These are phyloP conservation scores for Dioscorea alata DNA, from an alignment of 106 monocot species.

Conservation along the genomic window DNA sequence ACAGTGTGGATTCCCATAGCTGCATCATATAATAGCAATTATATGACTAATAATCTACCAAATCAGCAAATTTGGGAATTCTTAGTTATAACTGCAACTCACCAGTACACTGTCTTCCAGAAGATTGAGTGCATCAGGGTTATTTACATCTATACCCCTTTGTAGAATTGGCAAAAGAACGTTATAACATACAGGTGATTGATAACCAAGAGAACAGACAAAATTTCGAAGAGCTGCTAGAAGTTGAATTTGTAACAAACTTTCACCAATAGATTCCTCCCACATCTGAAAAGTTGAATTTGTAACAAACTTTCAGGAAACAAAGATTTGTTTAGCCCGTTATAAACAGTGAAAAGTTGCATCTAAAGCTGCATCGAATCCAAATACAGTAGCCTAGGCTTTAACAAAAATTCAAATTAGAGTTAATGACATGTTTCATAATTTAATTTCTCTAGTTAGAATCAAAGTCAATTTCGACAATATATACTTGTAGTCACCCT, in stretches of 20 bases:
- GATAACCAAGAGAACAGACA: constrained; percentile 77
- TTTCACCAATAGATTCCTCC: constrained; percentile 90
- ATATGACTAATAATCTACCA: not conserved
- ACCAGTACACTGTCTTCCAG: constrained; percentile 95
- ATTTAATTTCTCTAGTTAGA: too few relatives aligned
- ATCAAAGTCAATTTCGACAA: too few relatives aligned
- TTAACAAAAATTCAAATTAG: too few relatives aligned
- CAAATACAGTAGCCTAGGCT: too few relatives aligned
- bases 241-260: constrained; percentile 87
- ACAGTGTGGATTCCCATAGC: constrained; percentile 94
- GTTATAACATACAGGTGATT: constrained; percentile 69
- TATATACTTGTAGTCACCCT: too few relatives aligned
- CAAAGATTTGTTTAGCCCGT: too few relatives aligned
- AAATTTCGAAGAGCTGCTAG: constrained; percentile 76
- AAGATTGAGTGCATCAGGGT: constrained; percentile 89
- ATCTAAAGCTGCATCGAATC: too few relatives aligned
- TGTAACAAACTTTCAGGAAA: constrained; percentile 41
- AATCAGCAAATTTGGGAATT: not conserved
- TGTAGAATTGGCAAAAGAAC: constrained; percentile 83
- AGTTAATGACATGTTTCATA: too few relatives aligned
- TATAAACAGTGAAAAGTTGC: too few relatives aligned
- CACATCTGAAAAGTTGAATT: constrained; percentile 91
- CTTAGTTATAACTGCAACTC: constrained; percentile 21
- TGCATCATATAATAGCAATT: constrained; percentile 22
- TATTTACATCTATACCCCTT: constrained; percentile 73